A percentile compares a stretch with the other conserved stretches of the same genome.
phyloP scores from a whole-genome alignment of 1,284 basidiomycete genomes.

The Rhodotorula sp. region DNA sequence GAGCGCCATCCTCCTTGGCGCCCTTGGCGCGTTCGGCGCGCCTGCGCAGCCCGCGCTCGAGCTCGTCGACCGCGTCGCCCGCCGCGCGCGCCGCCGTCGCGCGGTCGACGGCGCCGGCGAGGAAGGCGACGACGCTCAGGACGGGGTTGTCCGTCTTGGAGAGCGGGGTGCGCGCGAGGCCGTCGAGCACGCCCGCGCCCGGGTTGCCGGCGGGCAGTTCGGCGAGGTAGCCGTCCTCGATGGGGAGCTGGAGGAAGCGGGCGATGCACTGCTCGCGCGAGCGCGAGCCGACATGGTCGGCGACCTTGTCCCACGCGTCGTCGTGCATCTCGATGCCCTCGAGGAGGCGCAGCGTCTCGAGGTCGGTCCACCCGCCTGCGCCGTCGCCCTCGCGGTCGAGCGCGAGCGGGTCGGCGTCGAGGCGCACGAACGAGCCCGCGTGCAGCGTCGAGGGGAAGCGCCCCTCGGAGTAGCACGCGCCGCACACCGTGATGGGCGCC shows the following conservation, averaged over 20 bases:
- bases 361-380: slow-evolving; percentile 75
- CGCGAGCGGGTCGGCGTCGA: slow-evolving; percentile 62
- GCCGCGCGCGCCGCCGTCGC: slow-evolving; percentile 91
- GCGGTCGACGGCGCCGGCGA: slow-evolving; percentile 82
- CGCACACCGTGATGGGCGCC: slow-evolving; percentile 68
- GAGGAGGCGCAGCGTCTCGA: slow-evolving; percentile 82
- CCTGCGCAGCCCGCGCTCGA: slow-evolving; percentile 63
- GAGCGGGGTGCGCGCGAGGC: slow-evolving; percentile 68
- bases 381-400: slow-evolving; percentile 52
- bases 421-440: slow-evolving; percentile 94
- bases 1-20: slow-evolving; percentile 54
- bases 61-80: slow-evolving; percentile 74
- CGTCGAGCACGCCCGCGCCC: neutral
- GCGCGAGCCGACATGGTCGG: slow-evolving; percentile 87
- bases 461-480: slow-evolving; percentile 90
- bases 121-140: slow-evolving; percentile 96
- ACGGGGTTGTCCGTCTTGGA: slow-evolving; percentile 95
- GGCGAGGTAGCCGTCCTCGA: slow-evolving; percentile 85
- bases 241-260: slow-evolving; percentile 93
- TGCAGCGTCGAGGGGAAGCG: slow-evolving; percentile 96
- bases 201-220: no score
- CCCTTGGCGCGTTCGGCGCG: slow-evolving; percentile 50
- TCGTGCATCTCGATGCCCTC: slow-evolving; percentile 98
- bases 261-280: slow-evolving; percentile 92
- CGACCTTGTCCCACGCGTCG: slow-evolving; percentile 91